Conservation (phyloP, 2,329 filamentous ascomycete species). For the Hysterium pulicare region DNA sequence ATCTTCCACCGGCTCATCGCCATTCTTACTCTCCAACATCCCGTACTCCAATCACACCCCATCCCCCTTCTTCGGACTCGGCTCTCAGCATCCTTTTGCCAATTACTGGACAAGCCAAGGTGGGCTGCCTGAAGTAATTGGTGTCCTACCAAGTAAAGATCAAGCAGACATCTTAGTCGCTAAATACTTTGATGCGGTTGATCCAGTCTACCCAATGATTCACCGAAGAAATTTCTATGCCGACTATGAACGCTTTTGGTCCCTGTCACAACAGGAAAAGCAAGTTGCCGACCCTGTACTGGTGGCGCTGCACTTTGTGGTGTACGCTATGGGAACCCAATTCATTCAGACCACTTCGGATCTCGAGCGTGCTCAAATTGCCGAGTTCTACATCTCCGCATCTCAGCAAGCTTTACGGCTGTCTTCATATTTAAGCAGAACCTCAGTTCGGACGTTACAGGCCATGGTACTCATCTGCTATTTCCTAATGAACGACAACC, state of each 20-base stretch:
- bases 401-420: constrained; percentile 74
- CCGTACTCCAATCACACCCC: constrained; percentile 68
- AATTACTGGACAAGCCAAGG: constrained; percentile 84
- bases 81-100: constrained; percentile 73
- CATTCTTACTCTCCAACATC: constrained; percentile 65
- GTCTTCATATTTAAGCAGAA: constrained; percentile 72
- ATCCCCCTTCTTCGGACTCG: constrained; percentile 78
- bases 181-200: constrained; percentile 59
- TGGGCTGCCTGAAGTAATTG: constrained; percentile 70
- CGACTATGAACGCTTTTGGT: constrained; percentile 78
- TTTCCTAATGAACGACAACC: constrained; percentile 83
- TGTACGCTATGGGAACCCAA: constrained; percentile 75
- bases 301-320: constrained; percentile 70
- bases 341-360: constrained; percentile 61
- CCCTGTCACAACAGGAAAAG: constrained; percentile 56
- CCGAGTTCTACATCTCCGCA: constrained; percentile 78
- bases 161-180: constrained; percentile 67
- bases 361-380: constrained; percentile 67
- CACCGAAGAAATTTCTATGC: constrained; percentile 71
- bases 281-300: constrained; percentile 63
- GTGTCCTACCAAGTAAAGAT: constrained; percentile 69
- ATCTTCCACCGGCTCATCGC: constrained; percentile 43
- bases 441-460: constrained; percentile 69
- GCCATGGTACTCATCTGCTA: constrained; percentile 81
- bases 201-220: constrained; percentile 78